Evolutionary conservation across 768 basidiomycete genomes (phyloP).

Genomic region (Lyophyllum semitale): DNA sequence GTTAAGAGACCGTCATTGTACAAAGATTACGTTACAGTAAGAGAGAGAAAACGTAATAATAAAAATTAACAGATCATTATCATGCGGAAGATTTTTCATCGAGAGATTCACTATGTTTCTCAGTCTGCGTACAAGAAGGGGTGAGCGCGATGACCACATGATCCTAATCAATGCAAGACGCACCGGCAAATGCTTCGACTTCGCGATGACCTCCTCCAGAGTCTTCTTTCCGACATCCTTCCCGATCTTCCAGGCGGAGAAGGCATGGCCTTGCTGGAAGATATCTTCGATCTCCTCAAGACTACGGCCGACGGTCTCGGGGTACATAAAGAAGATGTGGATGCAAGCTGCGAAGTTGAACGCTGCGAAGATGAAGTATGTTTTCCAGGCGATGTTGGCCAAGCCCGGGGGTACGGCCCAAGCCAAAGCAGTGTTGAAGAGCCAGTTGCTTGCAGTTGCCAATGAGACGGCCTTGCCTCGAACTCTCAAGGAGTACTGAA

Average conservation of each 20-base stretch:
- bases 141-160: neutral
- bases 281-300: constrained; percentile 83
- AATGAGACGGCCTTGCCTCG: constrained; percentile 58
- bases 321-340: constrained; percentile 79
- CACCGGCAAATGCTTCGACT: constrained; percentile 19
- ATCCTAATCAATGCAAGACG: neutral
- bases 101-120: constrained; percentile 7
- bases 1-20: neutral
- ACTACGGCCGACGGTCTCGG: constrained; percentile 71
- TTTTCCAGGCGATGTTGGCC: constrained; percentile 68
- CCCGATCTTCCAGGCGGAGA: constrained; percentile 71
- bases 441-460: constrained; percentile 62
- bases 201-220: constrained; percentile 49
- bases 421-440: constrained; percentile 74
- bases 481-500: constrained; percentile 57
- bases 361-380: constrained; percentile 75
- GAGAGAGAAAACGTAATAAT: neutral
- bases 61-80: neutral
- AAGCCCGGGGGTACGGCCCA: constrained; percentile 77
- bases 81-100: constrained; percentile 14
- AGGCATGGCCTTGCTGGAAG: constrained; percentile 67
- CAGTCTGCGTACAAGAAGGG: neutral
- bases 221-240: constrained; percentile 65
- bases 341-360: constrained; percentile 76
- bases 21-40: neutral